A percentile compares a stretch with the other conserved stretches of the same genome.
Conservation (phyloP, 257 asterid genomes). For the Solanum pimpinellifolium region DNA sequence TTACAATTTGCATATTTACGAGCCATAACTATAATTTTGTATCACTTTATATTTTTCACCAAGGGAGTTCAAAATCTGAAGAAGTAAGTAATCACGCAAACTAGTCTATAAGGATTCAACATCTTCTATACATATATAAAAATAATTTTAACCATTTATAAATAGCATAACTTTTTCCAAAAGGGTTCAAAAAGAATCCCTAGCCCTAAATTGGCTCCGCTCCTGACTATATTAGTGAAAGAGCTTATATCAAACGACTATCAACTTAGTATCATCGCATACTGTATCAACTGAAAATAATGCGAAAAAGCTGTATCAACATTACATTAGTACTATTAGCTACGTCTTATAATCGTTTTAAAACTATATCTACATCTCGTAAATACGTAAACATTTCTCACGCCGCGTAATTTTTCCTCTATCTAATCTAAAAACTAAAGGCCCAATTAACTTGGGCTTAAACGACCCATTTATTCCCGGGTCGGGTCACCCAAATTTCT, state of each 20-base stretch:
- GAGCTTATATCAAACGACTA: neutral
- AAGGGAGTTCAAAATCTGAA: neutral
- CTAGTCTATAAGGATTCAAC: neutral
- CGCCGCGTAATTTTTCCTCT: neutral
- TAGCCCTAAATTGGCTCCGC: neutral
- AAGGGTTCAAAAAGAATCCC: neutral
- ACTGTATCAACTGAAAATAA: neutral
- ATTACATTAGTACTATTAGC: neutral
- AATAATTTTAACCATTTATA: neutral
- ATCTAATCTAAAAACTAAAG: neutral
- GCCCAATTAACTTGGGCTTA: neutral
- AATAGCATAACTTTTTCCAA: neutral
- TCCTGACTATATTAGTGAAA: neutral
- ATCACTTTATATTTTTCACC: neutral
- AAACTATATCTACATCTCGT: neutral
- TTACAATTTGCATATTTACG: no score
- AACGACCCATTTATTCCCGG: neutral
- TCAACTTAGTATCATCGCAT: neutral
- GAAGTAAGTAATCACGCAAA: accelerated
- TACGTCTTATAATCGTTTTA: neutral
- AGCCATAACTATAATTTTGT: neutral
- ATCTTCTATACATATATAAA: neutral
- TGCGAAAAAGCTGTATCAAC: neutral
- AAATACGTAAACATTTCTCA: neutral
- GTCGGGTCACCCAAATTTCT: neutral